Evolutionary conservation across 2,329 filamentous ascomycete species (phyloP), one percentile per base, ranked within the genome.

Genomic region (Fusarium stilboides): DNA sequence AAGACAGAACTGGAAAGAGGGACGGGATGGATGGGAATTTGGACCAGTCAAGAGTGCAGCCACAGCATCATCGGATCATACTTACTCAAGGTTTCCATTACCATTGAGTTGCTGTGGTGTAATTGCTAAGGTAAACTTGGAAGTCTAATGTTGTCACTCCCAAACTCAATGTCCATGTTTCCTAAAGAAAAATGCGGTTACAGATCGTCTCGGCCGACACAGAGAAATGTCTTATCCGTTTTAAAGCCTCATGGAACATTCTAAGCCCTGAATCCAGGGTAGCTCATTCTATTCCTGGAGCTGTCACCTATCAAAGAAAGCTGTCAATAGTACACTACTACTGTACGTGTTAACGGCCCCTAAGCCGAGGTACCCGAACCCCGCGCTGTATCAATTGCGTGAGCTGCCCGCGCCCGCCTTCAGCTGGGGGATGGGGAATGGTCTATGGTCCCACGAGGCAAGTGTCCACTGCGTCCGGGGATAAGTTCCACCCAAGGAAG

Each of bases 21-120:
- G 36, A 40, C 20, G 13, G 28, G 10, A 31, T 31, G 28, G 28
- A 13, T 43, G 26, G 34, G 40, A 24, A 33, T 50, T 50, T 43
- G 42, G 42, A 26, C 55, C 67, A 50, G 52, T 44, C 39, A 50
- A 44, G 49, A 59, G 45, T 61, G 45, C 65, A 68, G 68, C 70
- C 71, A 73, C 71, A 51, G 57, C 70, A 71, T 65, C 60, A 73
- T 71, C 59, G 50, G 37, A 43, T 50, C 33, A 56, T 20, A 12
- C 31, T 57, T 24, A 42, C 45, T 47, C 39, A 37, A 37, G 19
- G 28, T 10, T 31, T 36, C 28, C 46, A 44, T 49, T 37, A 24
- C 43, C 62, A 70, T 62, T 52, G 33, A 47, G 49, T 70, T 63
- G 34, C 65, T 67, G 43, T 42, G 53, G 52, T 62, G 56, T 43